Base-by-base conservation (phyloP, 116 monocot genomes). In the Zostera marina region DNA sequence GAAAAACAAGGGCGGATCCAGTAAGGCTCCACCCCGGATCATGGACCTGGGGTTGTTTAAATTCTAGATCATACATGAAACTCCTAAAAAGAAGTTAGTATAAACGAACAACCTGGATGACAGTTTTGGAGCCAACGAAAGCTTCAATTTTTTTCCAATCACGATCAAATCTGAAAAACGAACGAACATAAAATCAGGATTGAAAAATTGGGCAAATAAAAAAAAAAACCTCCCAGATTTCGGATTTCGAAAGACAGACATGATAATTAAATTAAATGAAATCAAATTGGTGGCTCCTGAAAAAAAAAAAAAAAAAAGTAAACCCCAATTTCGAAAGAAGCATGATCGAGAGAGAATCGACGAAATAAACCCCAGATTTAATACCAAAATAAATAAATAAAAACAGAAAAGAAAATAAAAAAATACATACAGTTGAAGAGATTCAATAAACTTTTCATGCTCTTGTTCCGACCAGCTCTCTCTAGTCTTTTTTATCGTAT, bases 121-220 rank as follows among this genome's bases (percentile, higher is more conserved):
- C 81, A 32, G 86, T 81, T 58, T 86, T 86, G 48, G 86, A 81
- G 10, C 81, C 81, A 54, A 86, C 81, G 75, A 79, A 81, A 52
- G 86, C 81, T 66, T 81, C 81, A 44, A 86, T 86, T 59, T 86
- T 86, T 56, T 86, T 86, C 86, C 86, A 86, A 49, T 86, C 86
- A 39, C 86, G 81, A 57, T 86, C 81, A 65, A 86, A 86, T 11
- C 86, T 86, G 72, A 59, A 59, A 65, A 0, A 54, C 46, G 22
- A 60, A 42, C 32, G 32, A 32, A 32, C 32, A 32, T 32, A 32
- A 32, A 32, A 32, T 32, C 5, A 32, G 32, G 32, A 65, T 5
- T 9, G 44, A 16, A 63, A 68, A 32, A 32, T 32, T 32, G 32
- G 32, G n/a, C n/a, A 0, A 32, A 32, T 3, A 32, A 32, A 32